phyloP scores from a whole-genome alignment of 331 rosid species.

The Erythrophleum ivorense region DNA sequence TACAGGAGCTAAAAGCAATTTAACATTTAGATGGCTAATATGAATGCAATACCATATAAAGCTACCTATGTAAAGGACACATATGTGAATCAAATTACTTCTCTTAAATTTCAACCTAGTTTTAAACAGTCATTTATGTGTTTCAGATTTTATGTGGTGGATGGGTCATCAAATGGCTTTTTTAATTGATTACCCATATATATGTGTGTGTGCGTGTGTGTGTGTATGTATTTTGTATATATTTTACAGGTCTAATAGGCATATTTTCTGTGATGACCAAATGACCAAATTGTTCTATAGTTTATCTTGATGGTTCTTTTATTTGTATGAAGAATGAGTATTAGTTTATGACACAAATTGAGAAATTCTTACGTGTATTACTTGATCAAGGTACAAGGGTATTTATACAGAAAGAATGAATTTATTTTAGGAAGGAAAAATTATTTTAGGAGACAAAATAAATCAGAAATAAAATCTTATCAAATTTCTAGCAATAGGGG shows the following conservation, averaged over 20 bases:
- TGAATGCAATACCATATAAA: neutral
- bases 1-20: neutral
- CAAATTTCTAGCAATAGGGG: too few species aligned
- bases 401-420: too few species aligned
- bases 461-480: too few species aligned
- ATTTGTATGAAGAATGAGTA: neutral
- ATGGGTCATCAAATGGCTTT: neutral
- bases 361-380: too few species aligned
- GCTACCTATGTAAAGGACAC: neutral
- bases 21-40: neutral
- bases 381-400: too few species aligned
- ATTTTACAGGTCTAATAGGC: neutral
- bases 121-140: neutral
- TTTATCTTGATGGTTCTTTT: neutral
- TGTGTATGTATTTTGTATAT: too few species aligned
- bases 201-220: too few species aligned
- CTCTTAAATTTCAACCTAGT: neutral
- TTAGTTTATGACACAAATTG: too few species aligned
- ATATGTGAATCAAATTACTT: neutral
- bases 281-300: neutral
- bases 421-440: too few species aligned
- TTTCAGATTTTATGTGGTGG: neutral
- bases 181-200: neutral
- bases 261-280: neutral
- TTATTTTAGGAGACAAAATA: too few species aligned